A percentile compares a stretch with the other conserved stretches of the same genome.
These are phyloP conservation scores for Quercus dentata DNA, from an alignment of 306 rosid species.

Conservation along the genomic window DNA sequence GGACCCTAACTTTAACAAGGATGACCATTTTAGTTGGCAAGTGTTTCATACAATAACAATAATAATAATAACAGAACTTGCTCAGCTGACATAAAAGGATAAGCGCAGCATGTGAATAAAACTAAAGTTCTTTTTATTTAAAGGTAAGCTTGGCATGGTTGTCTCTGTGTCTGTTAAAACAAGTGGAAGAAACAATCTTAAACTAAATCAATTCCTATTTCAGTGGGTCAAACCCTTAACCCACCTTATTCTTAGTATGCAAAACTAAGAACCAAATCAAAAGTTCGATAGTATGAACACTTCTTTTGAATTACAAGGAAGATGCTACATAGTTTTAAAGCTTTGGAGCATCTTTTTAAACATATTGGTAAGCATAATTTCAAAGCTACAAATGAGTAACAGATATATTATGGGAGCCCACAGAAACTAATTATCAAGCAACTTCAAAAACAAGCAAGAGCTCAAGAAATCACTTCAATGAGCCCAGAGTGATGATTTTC, in stretches of 20 bases:
- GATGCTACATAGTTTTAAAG: neutral
- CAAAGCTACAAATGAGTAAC: neutral
- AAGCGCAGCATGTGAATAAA: neutral
- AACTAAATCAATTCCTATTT: neutral
- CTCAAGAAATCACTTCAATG: neutral
- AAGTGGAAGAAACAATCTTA: neutral
- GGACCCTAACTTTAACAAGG: slow-evolving; percentile 3
- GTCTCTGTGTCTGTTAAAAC: neutral
- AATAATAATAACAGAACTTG: neutral
- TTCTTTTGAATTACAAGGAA: neutral
- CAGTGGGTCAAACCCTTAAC: neutral
- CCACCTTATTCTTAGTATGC: neutral
- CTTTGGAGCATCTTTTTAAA: neutral
- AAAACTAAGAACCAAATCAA: neutral
- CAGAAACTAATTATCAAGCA: neutral
- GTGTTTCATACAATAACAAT: neutral
- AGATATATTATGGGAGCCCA: too few relatives aligned
- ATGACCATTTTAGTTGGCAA: neutral
- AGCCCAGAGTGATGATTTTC: neutral
- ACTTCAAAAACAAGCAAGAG: neutral
- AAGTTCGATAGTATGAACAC: neutral
- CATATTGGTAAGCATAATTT: neutral
- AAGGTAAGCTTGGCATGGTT: neutral
- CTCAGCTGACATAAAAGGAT: neutral
- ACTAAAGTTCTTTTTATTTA: neutral